Conservation (phyloP, 1,284 basidiomycete genomes). For the Puccinia horiana region DNA sequence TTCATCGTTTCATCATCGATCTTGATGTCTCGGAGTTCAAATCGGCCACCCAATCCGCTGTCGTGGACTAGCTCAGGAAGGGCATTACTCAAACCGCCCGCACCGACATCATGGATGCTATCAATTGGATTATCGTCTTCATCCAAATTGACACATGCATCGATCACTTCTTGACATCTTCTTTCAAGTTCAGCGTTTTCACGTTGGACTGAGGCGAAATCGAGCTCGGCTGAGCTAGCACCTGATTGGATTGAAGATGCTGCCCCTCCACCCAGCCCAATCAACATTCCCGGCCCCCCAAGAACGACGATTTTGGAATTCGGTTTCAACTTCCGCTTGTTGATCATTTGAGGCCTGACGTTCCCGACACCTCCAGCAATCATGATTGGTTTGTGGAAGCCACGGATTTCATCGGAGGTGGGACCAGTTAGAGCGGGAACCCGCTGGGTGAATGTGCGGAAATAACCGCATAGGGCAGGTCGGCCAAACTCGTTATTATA, state of each 20-base stretch:
- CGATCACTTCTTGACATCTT: constrained; percentile 94
- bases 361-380: constrained; percentile 95
- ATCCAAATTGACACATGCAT: constrained; percentile 74
- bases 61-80: constrained; percentile 97
- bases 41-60: constrained; percentile 81
- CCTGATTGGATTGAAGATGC: constrained; percentile 90
- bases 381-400: constrained; percentile 99
- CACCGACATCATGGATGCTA: constrained; percentile 97
- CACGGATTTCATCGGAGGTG: constrained; percentile 82
- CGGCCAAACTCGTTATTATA: constrained; percentile 99
- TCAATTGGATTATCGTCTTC: constrained; percentile 75
- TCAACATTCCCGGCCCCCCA: constrained; percentile 95
- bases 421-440: constrained; percentile 73
- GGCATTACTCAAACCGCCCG: constrained; percentile 93
- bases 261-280: constrained; percentile 93
- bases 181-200: constrained; percentile 99
- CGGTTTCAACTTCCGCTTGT: constrained; percentile 72
- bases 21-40: constrained; percentile 90
- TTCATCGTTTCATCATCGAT: constrained; percentile 92
- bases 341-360: constrained; percentile 77
- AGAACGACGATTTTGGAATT: constrained; percentile 88
- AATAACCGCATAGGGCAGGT: constrained; percentile 67
- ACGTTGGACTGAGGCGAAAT: constrained; percentile 95
- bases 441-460: constrained; percentile 57
- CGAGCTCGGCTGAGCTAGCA: constrained; percentile 82